Evolutionary conservation across 1,284 basidiomycete genomes (phyloP).

Genomic region (Lentinula novae-zelandiae): DNA sequence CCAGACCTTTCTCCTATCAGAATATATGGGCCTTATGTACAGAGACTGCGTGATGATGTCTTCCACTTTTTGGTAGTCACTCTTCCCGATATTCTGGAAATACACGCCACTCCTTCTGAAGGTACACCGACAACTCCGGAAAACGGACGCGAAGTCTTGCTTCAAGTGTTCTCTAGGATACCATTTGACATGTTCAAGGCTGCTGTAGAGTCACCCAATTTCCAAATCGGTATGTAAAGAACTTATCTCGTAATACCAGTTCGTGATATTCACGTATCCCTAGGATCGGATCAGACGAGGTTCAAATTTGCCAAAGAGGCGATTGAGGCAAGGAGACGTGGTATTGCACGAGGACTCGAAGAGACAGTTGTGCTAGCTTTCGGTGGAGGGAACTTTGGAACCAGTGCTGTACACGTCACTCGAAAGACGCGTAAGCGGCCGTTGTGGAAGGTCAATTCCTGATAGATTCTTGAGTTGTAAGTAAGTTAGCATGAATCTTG

Average conservation of each 20-base stretch:
- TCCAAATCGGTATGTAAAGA: slow-evolving; percentile 64
- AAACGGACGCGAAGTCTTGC: slow-evolving; percentile 57
- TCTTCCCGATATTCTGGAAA: slow-evolving; percentile 62
- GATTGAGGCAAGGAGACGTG: slow-evolving; percentile 74
- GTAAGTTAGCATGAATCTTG: slow-evolving; percentile 11
- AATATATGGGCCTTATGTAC: slow-evolving; percentile 69
- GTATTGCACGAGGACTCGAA: slow-evolving; percentile 58
- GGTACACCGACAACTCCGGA: slow-evolving; percentile 29
- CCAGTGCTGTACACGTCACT: slow-evolving; percentile 80
- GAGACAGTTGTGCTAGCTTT: slow-evolving; percentile 87
- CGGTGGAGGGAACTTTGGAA: slow-evolving; percentile 56
- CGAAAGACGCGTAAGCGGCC: slow-evolving; percentile 79
- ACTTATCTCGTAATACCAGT: slow-evolving; percentile 13
- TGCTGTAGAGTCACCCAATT: slow-evolving; percentile 70
- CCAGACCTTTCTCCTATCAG: slow-evolving; percentile 48
- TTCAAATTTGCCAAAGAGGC: slow-evolving; percentile 89
- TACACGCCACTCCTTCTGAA: slow-evolving; percentile 29
- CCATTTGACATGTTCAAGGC: slow-evolving; percentile 82
- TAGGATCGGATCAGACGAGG: slow-evolving; percentile 77
- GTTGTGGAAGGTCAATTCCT: slow-evolving; percentile 84
- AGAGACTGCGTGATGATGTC: slow-evolving; percentile 65
- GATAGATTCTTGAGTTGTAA: slow-evolving; percentile 21
- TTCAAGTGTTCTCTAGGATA: slow-evolving; percentile 70
- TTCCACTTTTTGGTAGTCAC: slow-evolving; percentile 73
- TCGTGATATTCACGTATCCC: background rate